Evolutionary conservation across 169 alveolate genomes (phyloP).

Genomic region (Plasmodium inui): DNA sequence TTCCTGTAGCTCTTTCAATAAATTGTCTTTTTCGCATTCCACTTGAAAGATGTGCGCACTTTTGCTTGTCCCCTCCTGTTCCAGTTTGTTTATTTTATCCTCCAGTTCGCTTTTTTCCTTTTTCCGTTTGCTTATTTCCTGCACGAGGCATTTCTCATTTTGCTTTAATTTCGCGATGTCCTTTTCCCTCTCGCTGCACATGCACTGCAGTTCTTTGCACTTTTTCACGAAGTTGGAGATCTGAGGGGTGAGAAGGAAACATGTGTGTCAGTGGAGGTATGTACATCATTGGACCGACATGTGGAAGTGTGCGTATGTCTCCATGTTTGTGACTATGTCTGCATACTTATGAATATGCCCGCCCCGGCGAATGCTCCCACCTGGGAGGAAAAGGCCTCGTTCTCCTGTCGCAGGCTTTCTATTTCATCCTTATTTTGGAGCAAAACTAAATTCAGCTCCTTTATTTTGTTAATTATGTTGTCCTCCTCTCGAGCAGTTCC

Average conservation of each 20-base stretch:
- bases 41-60: not conserved
- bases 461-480: conserved; percentile 53
- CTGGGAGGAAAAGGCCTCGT: conserved; percentile 49
- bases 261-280: not conserved
- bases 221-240: conserved; percentile 32
- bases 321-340: not conserved
- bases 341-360: not conserved
- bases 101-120: conserved; percentile 30
- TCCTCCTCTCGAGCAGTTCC: conserved; percentile 11
- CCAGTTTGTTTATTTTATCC: not conserved
- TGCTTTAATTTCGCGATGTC: conserved; percentile 12
- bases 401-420: conserved; percentile 36
- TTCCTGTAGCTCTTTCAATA: conserved; percentile 21
- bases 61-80: not conserved
- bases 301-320: not conserved
- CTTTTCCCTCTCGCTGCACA: conserved; percentile 7
- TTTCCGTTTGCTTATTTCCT: conserved; percentile 11
- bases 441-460: conserved; percentile 35
- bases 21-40: not conserved
- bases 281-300: not conserved
- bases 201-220: conserved; percentile 57
- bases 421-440: conserved; percentile 50
- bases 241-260: not conserved
- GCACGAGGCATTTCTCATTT: conserved; percentile 11
- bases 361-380: conserved; percentile 1